Base-by-base conservation (phyloP, 2,329 filamentous ascomycete genomes). In the Parastagonospora nodorum region DNA sequence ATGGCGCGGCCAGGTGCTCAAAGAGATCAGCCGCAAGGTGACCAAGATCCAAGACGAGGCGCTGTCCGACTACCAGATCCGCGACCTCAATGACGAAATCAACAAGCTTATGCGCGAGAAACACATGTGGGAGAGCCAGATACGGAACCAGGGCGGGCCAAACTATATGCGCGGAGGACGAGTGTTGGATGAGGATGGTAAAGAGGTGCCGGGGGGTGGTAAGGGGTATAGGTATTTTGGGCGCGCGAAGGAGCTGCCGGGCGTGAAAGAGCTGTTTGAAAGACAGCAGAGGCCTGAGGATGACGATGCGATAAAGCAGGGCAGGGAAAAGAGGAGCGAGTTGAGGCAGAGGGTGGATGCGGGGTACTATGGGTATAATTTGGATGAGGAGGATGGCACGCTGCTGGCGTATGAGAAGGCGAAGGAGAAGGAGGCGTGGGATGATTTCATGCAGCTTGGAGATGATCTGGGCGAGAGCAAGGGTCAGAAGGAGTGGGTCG, bases 51-150 rank as follows among this genome's bases (percentile, higher is more conserved):
- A 99, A 74, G 94, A 99, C 66, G 80, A 85, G 8, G 87, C 88
- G 40, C 82, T 99, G n/a, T 91, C 86, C 76, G 94, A 99, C 81
- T 97, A 89, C 79, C 94, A 97, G 80, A 91, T 99, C 74, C 88
- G 94, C 68, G 94, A 99, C 76, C 81, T 99, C 71, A 99, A 99
- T 78, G 94, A 99, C 75, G 94, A 99, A 77, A 96, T 99, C 81
- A 99, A 99, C 81, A 96, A 96, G 78, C 83, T 96, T 56, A 97
- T 99, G 90, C 87, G 92, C 58, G 94, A 99, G 80, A 99, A 99
- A 77, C 92, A 95, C 82, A 92, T 96, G 84, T 99, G 94, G 94
- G 94, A 99, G 80, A 85, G 94, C 64, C 92, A 97, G 77, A 97
- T 99, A 63, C 84, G 92, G 51, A 95, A 96, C 67, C 74, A 97